phyloP scores from a whole-genome alignment of 2,329 filamentous ascomycete species.

The Aspergillus niger region DNA sequence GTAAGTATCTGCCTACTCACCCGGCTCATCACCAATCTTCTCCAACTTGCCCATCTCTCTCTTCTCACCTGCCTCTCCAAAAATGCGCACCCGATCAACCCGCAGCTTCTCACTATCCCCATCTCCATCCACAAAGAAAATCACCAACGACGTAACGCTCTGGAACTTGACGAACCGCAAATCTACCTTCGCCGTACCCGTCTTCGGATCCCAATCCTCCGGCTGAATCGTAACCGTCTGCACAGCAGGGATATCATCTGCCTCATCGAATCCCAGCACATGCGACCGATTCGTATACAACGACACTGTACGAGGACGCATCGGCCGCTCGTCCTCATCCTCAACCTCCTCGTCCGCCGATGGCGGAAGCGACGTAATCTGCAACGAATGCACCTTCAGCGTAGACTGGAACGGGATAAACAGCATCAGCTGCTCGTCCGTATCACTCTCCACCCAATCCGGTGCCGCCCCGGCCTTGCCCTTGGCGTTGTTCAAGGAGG shows the following conservation, averaged over 20 bases:
- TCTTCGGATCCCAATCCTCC: constrained; percentile 74
- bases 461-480: constrained; percentile 57
- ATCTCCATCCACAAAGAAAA: constrained; percentile 88
- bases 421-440: constrained; percentile 93
- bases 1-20: constrained; percentile 50
- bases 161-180: constrained; percentile 97
- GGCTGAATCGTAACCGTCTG: constrained; percentile 75
- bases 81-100: constrained; percentile 62
- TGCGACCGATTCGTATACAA: constrained; percentile 86
- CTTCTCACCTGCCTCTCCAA: constrained; percentile 90
- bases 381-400: constrained; percentile 81
- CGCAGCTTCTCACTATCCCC: constrained; percentile 82
- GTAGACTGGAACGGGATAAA: constrained; percentile 86
- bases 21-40: constrained; percentile 80
- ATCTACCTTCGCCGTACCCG: constrained; percentile 70
- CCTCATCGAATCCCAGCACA: constrained; percentile 92
- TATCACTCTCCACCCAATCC: constrained; percentile 96
- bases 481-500: constrained; percentile 53
- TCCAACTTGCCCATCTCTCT: constrained; percentile 91
- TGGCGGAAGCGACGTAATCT: constrained; percentile 80
- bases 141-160: constrained; percentile 79
- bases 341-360: constrained; percentile 48
- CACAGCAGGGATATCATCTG: constrained; percentile 78
- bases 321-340: constrained; percentile 72
- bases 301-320: constrained; percentile 79